Evolutionary conservation across 441 rosid genomes (phyloP), one percentile per base, ranked within the genome.

Genomic region (Gossypium davidsonii): DNA sequence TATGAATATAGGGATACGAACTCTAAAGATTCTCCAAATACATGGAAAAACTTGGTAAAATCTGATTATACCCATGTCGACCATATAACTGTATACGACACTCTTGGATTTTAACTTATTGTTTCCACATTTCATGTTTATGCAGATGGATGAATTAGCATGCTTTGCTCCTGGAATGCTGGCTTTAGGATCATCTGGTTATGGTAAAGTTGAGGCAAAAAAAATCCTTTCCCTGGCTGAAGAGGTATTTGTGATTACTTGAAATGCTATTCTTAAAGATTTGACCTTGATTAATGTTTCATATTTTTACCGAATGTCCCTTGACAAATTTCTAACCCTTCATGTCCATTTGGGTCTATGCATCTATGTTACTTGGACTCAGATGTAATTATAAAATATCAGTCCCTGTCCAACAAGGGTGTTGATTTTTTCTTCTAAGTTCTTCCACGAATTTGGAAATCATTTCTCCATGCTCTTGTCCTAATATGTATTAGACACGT

Each of bases 81-180:
- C 11, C 46, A 39, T 39, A 39, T 39, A 39, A 39, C 46, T 39
- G 46, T 39, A 39, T 39, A 39, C 12, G 46, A 39, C 46, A 9
- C 46, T 39, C 44, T 37, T 2, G 3, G 46, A 9, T 39, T 39
- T 70, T 63, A 58, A 57, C 57, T 46, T 70, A 46, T 65, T 58
- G 55, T 1, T 67, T 71, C 59, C 0, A 67, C 25, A 66, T 74
- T 66, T 48, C 62, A 58, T 79, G 2, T 61, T 28, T 77, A 79
- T 67, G 72, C 85, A 96, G 99, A 96, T 96, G 99, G 99, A 96
- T 85, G 99, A 96, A 77, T 83, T 96, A 71, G 98, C 99, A 15
- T 96, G 99, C 88, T 96, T 96, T 87, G 97, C 96, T 82, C 98
- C 99, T 8, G 99, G 99, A 85, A 96, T 96, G 98, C 77, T 96